phyloP scores from a whole-genome alignment of 768 basidiomycete species.

The Galerina marginata region DNA sequence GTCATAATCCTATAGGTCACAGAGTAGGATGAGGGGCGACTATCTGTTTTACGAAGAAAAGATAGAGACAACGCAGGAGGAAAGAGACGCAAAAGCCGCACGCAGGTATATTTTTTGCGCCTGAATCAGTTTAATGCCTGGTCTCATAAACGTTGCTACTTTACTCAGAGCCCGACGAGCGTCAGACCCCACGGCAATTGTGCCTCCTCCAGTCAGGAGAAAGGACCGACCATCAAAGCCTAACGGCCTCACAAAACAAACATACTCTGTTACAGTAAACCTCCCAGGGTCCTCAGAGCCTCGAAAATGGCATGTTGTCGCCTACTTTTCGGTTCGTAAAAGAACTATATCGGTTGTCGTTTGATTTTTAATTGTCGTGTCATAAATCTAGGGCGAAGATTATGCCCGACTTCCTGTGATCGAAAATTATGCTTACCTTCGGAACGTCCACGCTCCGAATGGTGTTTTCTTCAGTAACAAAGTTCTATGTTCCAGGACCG shows the following conservation, averaged over 20 bases:
- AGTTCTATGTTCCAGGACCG: constrained; percentile 44
- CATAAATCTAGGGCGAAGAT: constrained; percentile 59
- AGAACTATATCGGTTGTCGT: constrained; percentile 1
- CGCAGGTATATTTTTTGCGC: constrained; percentile 56
- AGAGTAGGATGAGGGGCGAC: constrained; percentile 83
- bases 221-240: constrained; percentile 81
- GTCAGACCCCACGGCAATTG: constrained; percentile 61
- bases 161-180: constrained; percentile 57
- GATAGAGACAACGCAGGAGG: constrained; percentile 79
- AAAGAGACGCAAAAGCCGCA: constrained; percentile 80
- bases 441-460: constrained; percentile 66
- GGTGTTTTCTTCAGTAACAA: constrained; percentile 80
- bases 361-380: constrained; percentile 3
- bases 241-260: constrained; percentile 86
- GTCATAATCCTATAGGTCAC: constrained; percentile 57
- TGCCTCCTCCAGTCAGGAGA: constrained; percentile 66
- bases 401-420: constrained; percentile 73
- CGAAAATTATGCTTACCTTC: constrained; percentile 77
- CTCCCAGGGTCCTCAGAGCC: constrained; percentile 60
- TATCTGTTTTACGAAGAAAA: constrained; percentile 88
- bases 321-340: constrained; percentile 73
- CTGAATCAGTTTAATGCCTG: not conserved
- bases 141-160: not conserved
- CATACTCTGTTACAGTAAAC: constrained; percentile 78
- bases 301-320: constrained; percentile 84